Evolutionary conservation across 805 yeast species (phyloP), one percentile per base, ranked within the genome.

Genomic region (Myxozyma nipponensis): DNA sequence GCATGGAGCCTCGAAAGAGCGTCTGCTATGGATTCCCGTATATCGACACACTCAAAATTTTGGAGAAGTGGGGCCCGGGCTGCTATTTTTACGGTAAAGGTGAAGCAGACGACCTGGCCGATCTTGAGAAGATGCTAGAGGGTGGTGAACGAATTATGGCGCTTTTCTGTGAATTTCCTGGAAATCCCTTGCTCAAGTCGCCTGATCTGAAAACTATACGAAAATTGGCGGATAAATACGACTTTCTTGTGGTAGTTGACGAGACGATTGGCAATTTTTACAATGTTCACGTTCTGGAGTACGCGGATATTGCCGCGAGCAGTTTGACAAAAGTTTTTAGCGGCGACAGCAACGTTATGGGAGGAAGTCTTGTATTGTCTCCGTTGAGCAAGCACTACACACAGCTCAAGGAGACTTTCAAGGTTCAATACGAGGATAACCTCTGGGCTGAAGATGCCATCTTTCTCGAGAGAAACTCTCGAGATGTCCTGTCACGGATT

Each of bases 1-100:
- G 56, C 24, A 41, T 44, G 15, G 61, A 63, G 10, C 56, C 60
- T 28, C 54, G 52, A 21, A 87, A 86, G 65, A 82, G 95, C 1
- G 95, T 89, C 1, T 88, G 96, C 69, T 91, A 86, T 68, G 99
- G 99, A 1, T 89, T 90, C 70, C 96, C 98, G 4, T 93, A 91
- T 67, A 93, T 87, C 25, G 98, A 93, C 66, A 90, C 98, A 0
- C 74, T 88, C 49, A 87, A 86, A 60, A 82, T 93, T 51, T 73
- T 93, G 61, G 77, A 77, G 62, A 91, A 90, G 66, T 93, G 89
- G 75, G 97, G 98, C 15, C 86, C 90, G 2, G 97, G 97, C 34
- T 86, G 84, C 36, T 82, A 82, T 59, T 91, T 89, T 66, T 81
- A 82, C 57, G 96, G 96, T 2, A 72, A 79, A 58, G 96, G 96